phyloP scores from a whole-genome alignment of 495 filamentous ascomycete genomes.

The Neurospora intermedia region DNA sequence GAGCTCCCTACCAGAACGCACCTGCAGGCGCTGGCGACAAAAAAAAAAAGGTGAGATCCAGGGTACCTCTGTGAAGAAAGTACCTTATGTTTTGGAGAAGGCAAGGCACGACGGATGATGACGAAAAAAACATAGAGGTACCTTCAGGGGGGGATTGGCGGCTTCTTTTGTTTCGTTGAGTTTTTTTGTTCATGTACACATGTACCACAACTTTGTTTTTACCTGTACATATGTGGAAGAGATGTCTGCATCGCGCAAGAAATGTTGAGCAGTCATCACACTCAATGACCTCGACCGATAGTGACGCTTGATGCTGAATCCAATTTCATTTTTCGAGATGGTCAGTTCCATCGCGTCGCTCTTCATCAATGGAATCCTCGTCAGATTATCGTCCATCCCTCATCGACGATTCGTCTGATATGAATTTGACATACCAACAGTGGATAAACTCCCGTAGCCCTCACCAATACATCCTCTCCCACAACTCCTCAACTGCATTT shows the following conservation, averaged over 20 bases:
- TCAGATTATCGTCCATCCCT: not conserved
- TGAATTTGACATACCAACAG: not conserved
- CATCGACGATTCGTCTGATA: not conserved
- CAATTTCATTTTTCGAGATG: no score
- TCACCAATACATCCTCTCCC: not conserved
- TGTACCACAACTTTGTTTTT: not conserved
- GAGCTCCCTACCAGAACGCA: not conserved
- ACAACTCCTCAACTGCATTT: not conserved
- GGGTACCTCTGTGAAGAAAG: no score
- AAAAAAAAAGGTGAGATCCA: no score
- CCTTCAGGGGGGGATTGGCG: no score
- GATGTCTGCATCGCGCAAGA: not conserved
- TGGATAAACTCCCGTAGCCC: not conserved
- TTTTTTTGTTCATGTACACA: not conserved
- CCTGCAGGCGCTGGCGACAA: no score
- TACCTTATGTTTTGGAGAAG: no score
- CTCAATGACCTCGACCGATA: no score
- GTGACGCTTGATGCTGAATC: no score
- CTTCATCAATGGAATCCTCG: no score
- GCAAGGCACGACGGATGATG: not conserved
- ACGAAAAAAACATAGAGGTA: not conserved
- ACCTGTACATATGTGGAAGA: not conserved
- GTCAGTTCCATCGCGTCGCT: not conserved
- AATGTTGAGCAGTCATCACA: not conserved
- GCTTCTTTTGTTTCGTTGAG: not conserved